Percentiles rank a stretch among this genome's conserved stretches.
These are phyloP conservation scores for Penicillium malachiteum DNA, from an alignment of 495 filamentous ascomycete genomes.

Conservation along the genomic window DNA sequence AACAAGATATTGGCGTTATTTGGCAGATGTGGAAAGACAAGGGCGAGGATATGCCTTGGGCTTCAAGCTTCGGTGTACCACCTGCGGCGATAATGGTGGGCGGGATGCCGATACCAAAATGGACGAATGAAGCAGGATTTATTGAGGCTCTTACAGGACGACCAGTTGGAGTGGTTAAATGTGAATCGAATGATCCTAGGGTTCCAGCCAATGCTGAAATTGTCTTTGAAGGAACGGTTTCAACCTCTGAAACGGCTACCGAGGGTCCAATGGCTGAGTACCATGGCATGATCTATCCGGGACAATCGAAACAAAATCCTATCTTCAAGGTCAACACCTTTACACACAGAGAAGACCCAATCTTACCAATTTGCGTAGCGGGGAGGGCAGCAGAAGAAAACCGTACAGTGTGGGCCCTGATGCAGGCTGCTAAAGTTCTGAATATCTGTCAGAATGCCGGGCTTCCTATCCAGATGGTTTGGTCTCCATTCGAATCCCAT, in stretches of 20 bases:
- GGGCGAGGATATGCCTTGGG: conserved; percentile 37
- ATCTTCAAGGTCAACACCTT: conserved; percentile 38
- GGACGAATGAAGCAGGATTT: conserved; percentile 34
- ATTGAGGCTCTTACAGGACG: conserved; percentile 33
- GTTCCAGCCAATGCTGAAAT: conserved; percentile 42
- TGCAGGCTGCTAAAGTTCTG: conserved; percentile 28
- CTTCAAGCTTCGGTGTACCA: conserved; percentile 37
- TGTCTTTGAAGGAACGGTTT: conserved; percentile 38
- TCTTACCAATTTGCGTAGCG: conserved; percentile 31
- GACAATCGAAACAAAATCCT: conserved; percentile 24
- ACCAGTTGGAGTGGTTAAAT: conserved; percentile 37
- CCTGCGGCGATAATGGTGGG: conserved; percentile 40
- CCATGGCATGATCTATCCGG: conserved; percentile 35
- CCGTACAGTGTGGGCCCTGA: conserved; percentile 24
- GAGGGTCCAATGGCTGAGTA: conserved; percentile 41
- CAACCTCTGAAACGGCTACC: conserved; percentile 27
- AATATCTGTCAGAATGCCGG: conserved; percentile 27
- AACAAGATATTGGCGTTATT: conserved; percentile 37
- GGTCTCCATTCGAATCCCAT: conserved; percentile 30
- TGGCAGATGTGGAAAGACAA: conserved; percentile 36
- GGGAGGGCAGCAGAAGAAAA: conserved; percentile 35
- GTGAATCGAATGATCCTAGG: conserved; percentile 36
- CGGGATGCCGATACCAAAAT: conserved; percentile 38
- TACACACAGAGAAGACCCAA: conserved; percentile 33
- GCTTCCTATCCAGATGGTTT: conserved; percentile 24